Conservation (phyloP, 2,329 filamentous ascomycete species). For the Ampelomyces quisqualis region DNA sequence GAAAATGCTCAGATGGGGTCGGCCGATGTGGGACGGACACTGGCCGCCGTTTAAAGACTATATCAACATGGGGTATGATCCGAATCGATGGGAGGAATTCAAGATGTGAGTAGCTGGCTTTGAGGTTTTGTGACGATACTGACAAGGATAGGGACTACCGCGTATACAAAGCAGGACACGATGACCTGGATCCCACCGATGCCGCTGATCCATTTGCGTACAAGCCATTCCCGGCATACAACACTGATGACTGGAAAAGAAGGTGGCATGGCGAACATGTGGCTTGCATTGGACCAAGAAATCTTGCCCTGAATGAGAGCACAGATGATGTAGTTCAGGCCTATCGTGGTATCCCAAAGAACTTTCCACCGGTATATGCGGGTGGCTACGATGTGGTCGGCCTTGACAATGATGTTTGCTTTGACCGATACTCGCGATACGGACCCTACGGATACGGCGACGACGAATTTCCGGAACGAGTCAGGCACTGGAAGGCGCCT, state of each 20-base stretch:
- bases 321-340: slow-evolving; percentile 65
- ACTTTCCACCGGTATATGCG: slow-evolving; percentile 41
- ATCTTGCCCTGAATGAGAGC: slow-evolving; percentile 53
- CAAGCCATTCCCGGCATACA: slow-evolving; percentile 72
- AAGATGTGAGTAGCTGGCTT: slow-evolving; percentile 28
- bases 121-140: neutral
- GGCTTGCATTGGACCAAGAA: slow-evolving; percentile 64
- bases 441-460: slow-evolving; percentile 60
- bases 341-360: slow-evolving; percentile 57
- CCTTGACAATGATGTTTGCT: slow-evolving; percentile 58
- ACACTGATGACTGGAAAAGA: slow-evolving; percentile 60
- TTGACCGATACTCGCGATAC: slow-evolving; percentile 58
- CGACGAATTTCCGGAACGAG: slow-evolving; percentile 53
- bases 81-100: slow-evolving; percentile 52
- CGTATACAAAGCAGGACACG: slow-evolving; percentile 41
- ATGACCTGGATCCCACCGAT: slow-evolving; percentile 27
- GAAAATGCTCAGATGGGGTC: slow-evolving; percentile 47
- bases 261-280: slow-evolving; percentile 60
- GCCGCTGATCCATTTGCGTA: slow-evolving; percentile 57
- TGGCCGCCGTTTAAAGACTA: slow-evolving; percentile 51
- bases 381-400: slow-evolving; percentile 44
- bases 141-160: slow-evolving; percentile 39
- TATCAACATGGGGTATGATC: slow-evolving; percentile 47
- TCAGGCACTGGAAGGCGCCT: slow-evolving; percentile 45
- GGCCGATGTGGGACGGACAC: slow-evolving; percentile 43